Base-by-base conservation (phyloP, 1,284 basidiomycete species). In the Chondrostereum purpureum region DNA sequence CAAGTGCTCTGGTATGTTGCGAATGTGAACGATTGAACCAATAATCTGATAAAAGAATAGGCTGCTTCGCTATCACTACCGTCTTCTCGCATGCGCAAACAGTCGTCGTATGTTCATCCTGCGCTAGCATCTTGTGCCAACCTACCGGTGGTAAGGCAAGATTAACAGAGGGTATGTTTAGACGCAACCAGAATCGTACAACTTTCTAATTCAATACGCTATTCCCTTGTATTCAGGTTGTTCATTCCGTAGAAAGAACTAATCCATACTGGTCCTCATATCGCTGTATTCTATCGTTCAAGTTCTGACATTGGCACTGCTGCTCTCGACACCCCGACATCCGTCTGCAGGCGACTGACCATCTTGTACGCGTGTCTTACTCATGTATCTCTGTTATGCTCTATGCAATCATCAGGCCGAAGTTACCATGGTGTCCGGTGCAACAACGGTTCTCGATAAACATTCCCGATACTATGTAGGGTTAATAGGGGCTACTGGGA, bases 61-160 rank as follows among this genome's bases (percentile, higher is more conserved):
- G 90, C 53, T 95, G 92, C 78, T 93, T 95, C 66, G 82, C 87
- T 60, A 94, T 95, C 68, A 92, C 90, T 55, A 92, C 90, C 52
- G 91, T 95, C 58, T 95, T 95, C 80, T 93, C 91, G 54, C 91
- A 95, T 66, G 92, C 92, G 35, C 91, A 93, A 68, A 92, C 89
- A 50, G 92, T 95, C 44, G 92, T 95, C 39, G 70, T 90, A 54
- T 99, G 95, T 71, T 83, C 83, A 54, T 88, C 91, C 45, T 99
- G 95, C 80, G 83, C 90, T 50, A 91, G 87, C 60, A 91, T 98
- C 52, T 78, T 99, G 56, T 97, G 92, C 80, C 95, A 98, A 70
- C 96, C 96, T 46, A 97, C 94, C 49, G 95, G 95, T 77, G 95
- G 95, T 77, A 97, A 90, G 79, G 95, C 94, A 60, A 86, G 94